A percentile compares a stretch with the other conserved stretches of the same genome.
Conservation (phyloP, 2,329 filamentous ascomycete species). For the Stylonectria norvegica region DNA sequence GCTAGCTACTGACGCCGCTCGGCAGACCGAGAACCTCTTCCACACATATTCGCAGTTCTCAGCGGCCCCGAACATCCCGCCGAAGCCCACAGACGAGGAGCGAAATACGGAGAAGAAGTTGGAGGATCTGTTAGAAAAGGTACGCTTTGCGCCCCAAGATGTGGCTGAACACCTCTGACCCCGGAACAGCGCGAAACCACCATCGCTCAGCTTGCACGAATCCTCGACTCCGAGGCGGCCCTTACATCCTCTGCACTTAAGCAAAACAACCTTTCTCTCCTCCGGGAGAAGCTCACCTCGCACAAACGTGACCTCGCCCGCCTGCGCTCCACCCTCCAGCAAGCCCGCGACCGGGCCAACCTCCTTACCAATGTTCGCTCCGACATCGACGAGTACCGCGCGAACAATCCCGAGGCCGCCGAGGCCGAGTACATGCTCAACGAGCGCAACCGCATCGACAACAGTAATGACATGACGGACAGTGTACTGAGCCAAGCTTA, state of each 20-base stretch:
- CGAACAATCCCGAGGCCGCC: constrained; percentile 73
- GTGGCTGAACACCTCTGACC: not conserved
- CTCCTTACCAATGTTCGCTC: constrained; percentile 85
- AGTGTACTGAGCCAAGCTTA: constrained; percentile 92
- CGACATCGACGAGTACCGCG: constrained; percentile 87
- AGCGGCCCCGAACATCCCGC: constrained; percentile 71
- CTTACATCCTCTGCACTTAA: constrained; percentile 91
- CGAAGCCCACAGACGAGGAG: constrained; percentile 84
- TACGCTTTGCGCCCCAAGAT: constrained; percentile 32
- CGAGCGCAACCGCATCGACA: constrained; percentile 80
- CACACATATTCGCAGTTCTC: constrained; percentile 91
- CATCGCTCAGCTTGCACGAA: constrained; percentile 76
- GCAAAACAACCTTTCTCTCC: constrained; percentile 89
- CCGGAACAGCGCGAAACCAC: constrained; percentile 69
- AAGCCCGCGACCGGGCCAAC: constrained; percentile 83
- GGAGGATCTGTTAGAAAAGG: constrained; percentile 79
- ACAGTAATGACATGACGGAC: constrained; percentile 85
- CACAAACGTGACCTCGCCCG: constrained; percentile 80
- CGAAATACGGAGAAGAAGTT: constrained; percentile 73
- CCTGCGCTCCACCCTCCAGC: constrained; percentile 67
- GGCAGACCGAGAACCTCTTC: constrained; percentile 77
- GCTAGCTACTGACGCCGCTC: constrained; percentile 22
- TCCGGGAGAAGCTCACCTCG: constrained; percentile 84
- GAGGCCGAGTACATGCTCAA: constrained; percentile 98
- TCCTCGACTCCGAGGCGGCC: constrained; percentile 87